Base-by-base conservation (phyloP, 225 moss, liverwort and hornwort genomes). In the Pseudisothecium myosuroides region DNA sequence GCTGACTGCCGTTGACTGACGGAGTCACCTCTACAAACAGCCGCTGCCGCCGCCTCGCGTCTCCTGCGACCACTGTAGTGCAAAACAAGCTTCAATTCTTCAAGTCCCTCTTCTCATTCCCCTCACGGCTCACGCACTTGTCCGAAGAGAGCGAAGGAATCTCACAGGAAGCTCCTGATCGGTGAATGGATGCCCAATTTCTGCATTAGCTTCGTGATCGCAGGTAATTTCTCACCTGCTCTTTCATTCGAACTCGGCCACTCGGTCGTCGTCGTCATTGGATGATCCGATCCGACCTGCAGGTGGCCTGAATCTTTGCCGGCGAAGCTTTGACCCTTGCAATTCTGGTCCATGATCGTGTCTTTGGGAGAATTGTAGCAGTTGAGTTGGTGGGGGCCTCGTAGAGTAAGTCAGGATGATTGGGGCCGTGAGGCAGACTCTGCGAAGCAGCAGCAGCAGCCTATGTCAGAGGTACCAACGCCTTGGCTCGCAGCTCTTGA, bases 371-470 rank as follows among this genome's bases (percentile, higher is more conserved):
- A 50, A 81, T 86, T 90, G 87, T 76, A 77, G 62, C 63, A 84
- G 39, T 56, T 77, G 19, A 84, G 39, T 56, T 77, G 19, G 84
- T 83, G 62, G 56, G 69, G 69, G 50, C 11, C 23, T 56, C 29
- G 79, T 47, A 36, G 69, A 39, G 60, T 59, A 19, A 59, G 54
- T 55, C 68, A 88, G 86, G 87, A 95, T 95, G 95, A 91, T 93
- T 81, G 92, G 95, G 65, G 89, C 84, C 67, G 90, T 95, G 81
- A 89, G 92, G 81, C 93, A 90, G 84, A 86, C 90, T n/a, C 67
- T 95, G 88, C 92, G 95, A 73, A 85, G 92, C 69, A 79, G 86
- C 69, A 67, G 92, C 80, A 84, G 92, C 89, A 91, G 89, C n/a
- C n/a, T n/a, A 92, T 87, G 77, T 36, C 76, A 67, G 83, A 64